Base-by-base conservation (phyloP, 768 basidiomycete genomes). In the Amanita pseudoporphyria region DNA sequence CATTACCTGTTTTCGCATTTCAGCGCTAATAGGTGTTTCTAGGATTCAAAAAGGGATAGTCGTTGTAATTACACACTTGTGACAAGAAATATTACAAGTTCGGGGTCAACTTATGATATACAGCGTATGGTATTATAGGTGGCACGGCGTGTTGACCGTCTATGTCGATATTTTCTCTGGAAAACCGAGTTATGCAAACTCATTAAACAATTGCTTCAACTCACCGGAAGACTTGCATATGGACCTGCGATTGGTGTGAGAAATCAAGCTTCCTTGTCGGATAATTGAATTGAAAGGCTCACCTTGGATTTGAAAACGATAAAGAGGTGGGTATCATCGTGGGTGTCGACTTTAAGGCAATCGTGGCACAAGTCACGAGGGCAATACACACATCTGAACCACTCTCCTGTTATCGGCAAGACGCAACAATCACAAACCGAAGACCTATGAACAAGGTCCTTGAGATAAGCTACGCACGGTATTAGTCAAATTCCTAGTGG, bases 361-460 rank as follows among this genome's bases (percentile, higher is more conserved):
- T 74, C 74, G 36, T 81, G 80, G 65, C 94, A 96, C n/a, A 95
- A 68, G 61, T 97, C 94, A 56, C 78, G 82, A 5, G 75, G 74
- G 59, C 93, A 96, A 60, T 91, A 89, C 3, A 81, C 90, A 59
- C 94, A 97, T 56, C 86, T 78, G 65, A 83, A 87, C 94, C 94
- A 97, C 56, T 80, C 78, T 13, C 94, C 94, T n/a, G 71, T 67
- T 47, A 96, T 94, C 44, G 73, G 76, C 21, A 73, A 76, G 71
- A 91, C 79, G 62, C 94, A 94, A 39, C 82, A 78, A 66, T 97
- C 94, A 57, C 94, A 97, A 5, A 91, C 64, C 5, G 91, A 86
- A 18, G 76, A 68, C 3, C 69, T 58, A 61, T 93, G 89, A 38
- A 71, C 57, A 14, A 93, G 70, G 30, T 67, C 61, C 13, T 64